Evolutionary conservation across 2,329 filamentous ascomycete species (phyloP), one percentile per base, ranked within the genome.

Genomic region (Sporothrix dimorphospora): DNA sequence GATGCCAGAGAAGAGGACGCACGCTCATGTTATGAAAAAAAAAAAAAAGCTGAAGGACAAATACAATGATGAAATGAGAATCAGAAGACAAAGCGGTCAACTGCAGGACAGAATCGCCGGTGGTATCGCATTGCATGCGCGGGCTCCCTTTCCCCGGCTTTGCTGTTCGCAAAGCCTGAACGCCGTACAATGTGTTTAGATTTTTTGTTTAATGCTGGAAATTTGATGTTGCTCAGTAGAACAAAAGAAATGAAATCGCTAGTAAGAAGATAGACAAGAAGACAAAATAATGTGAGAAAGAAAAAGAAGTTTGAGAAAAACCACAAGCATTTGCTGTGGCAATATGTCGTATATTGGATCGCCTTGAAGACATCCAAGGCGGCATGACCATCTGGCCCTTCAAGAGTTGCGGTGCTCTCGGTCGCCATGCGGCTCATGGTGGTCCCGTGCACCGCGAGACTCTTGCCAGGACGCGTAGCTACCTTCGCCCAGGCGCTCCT

Each of bases 401-500:
- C 51, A 45, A 38, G 69, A 24, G 6, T 19, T 38, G 24, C 40
- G 59, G 5, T 65, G 57, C 42, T 72, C 55, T 55, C 66, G 34
- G 34, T 53, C 21, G 14, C 42, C 19, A 27, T n/a, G 30, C 38
- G 21, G 11, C 11, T 69, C 53, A 24, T 65, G 38, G 19, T 66
- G 34, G 49, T 70, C 72, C 9, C 40, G 40, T 5, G 40, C 40
- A 45, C 40, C 16, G 8, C 73, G 68, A 3, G 72, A 72, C 24
- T 70, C 67, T 16, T 65, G 53, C 73, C 71, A 73, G 7, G 73
- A 72, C 8, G 69, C 57, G 71, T 72, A 75, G 24, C 45, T 72
- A 8, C 59, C 69, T 27, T 72, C 59, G 34, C 72, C 71, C 71
- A 85, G 89, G 71, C n/a, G 77, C 30, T 74, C 79, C 75, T 84